phyloP scores from a whole-genome alignment of 2,329 filamentous ascomycete genomes.

The Talaromyces rugulosus region DNA sequence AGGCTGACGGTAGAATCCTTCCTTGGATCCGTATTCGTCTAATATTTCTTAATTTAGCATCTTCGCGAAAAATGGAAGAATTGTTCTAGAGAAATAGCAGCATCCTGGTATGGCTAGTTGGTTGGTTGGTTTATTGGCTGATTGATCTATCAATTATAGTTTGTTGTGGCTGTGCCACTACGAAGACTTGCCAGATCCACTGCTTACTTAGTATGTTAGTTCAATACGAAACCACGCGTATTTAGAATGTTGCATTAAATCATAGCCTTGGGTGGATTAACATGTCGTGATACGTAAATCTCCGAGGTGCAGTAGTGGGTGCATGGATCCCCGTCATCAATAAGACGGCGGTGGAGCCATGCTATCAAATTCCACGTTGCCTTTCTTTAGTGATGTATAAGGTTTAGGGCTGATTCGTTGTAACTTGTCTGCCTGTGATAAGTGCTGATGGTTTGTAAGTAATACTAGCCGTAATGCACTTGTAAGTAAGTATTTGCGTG shows the following conservation, averaged over 20 bases:
- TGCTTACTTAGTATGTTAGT: background rate
- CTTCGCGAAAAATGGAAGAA: background rate
- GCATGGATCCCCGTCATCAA: background rate
- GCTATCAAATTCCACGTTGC: background rate
- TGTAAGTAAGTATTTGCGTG: too few relatives aligned
- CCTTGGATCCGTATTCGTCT: background rate
- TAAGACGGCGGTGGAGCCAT: background rate
- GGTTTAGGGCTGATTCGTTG: too few relatives aligned
- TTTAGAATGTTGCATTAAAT: background rate
- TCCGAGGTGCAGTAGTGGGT: background rate
- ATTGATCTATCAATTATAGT: background rate
- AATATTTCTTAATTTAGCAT: background rate
- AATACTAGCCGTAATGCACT: background rate
- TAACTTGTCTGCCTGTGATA: too few relatives aligned
- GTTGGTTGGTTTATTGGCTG: background rate
- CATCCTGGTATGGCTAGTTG: background rate
- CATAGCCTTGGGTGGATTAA: background rate
- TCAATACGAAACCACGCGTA: background rate
- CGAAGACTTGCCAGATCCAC: background rate
- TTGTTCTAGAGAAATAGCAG: background rate
- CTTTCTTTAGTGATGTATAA: background rate
- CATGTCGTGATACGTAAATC: background rate
- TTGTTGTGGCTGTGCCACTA: background rate
- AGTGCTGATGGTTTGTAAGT: background rate
- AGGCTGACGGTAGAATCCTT: background rate